Evolutionary conservation across 2,329 filamentous ascomycete species (phyloP), one percentile per base, ranked within the genome.

Genomic region (Trichoderma breve): DNA sequence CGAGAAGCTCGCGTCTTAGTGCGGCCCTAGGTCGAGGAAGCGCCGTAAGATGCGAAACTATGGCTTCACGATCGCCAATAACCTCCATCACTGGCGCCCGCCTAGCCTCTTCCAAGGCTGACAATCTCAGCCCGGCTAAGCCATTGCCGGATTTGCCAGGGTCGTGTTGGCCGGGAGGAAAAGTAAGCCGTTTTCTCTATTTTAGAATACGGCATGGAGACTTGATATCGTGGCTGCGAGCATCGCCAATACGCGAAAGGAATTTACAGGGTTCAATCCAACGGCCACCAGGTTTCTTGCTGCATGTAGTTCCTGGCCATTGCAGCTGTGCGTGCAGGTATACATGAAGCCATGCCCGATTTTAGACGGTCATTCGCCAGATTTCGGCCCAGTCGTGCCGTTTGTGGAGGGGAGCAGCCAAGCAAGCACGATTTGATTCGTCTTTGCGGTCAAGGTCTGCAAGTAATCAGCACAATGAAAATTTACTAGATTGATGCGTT

Each of bases 21-120:
- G 51, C 51, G 64, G 64, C 30, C 64, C 51, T 67, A 67, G 64
- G 51, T 55, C 47, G 30, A 55, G 21, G 63, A 66, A 66, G 63
- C 47, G 63, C 47, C 51, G 28, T n/a, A 55, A 36, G 47, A 66
- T 36, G 51, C 32, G 51, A 67, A 55, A 57, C 64, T 67, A 67
- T 57, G 15, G 64, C 32, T 32, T 65, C 47, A 57, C 47, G 47
- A 67, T 67, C 64, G 47, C 47, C 64, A 67, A 67, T 67, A 28
- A 24, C 51, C 64, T 39, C 51, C 15, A 21, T 34, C 57, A 28
- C 21, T 57, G 64, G 64, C 24, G 64, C 47, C 64, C 47, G 47
- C 30, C 64, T 67, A 67, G 64, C 8, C 32, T 28, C 21, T 60
- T 60, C 28, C 8, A 18, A n/a, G 28, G 28, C 21, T 28, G 6